Base-by-base conservation (phyloP, 768 basidiomycete species). In the Calocera viscosa region DNA sequence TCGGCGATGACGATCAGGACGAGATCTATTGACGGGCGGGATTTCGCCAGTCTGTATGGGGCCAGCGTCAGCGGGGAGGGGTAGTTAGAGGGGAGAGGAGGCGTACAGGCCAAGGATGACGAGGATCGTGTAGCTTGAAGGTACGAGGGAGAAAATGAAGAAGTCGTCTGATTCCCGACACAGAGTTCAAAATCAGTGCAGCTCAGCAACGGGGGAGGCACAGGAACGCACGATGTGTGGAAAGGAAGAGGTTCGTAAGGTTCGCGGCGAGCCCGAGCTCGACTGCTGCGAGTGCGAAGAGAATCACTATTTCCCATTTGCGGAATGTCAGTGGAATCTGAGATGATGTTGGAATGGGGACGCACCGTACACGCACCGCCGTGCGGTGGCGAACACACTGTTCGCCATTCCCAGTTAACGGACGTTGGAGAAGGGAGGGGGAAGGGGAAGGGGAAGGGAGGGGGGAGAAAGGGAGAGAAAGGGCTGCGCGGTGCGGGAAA, bases 81-180 rank as follows among this genome's bases (percentile, higher is more conserved):
- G 17, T 26, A 5, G 26, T 8, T 17, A 40, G 2, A 43, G 60
- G 24, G 38, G 39, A 19, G 30, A 30, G 24, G 40, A 77, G n/a
- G n/a, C 82, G 71, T 67, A 88, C 89, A 82, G 76, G 69, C 86
- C 73, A 26, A 89, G 71, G 68, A 89, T 83, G 33, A 79, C 64
- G 28, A 90, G 79, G 71, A 90, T 83, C 16, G 88, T 89, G 26
- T 85, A 64, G 1, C 86, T 83, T 16, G 89, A 82, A 1, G 84
- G 82, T 64, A 90, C 71, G 66, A 91, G 76, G 0, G 86, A 77
- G 74, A 86, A 91, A 38, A 88, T 85, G 3, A 81, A 83, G 71
- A 87, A 91, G 73, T 87, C 86, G 72, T 76, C 90, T 91, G 67
- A 8, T 16, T 32, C 30, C 30, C 24, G 7, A 11, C 14, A 60